Evolutionary conservation across 1,284 basidiomycete genomes (phyloP), one percentile per base, ranked within the genome.

Genomic region (Rhodotorula mucilaginosa): DNA sequence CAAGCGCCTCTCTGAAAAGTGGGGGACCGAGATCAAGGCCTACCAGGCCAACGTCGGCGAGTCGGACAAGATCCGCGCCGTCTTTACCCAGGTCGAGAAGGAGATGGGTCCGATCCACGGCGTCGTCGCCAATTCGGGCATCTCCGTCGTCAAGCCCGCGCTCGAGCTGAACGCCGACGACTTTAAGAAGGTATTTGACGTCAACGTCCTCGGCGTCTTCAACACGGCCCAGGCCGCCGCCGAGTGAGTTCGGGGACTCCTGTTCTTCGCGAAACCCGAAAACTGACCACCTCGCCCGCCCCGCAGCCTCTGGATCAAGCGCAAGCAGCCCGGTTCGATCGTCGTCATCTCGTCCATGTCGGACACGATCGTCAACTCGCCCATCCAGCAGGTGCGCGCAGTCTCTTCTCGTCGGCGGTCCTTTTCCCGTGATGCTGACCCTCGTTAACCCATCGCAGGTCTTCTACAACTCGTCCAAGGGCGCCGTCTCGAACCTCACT

Each of bases 401-500:
- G 34, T 39, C 39, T 39, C 34, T 34, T 34, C 34, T 34, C 34
- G 4, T 4, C 34, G 34, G 34, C 34, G 34, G 4, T 34, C 34
- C 34, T 34, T 4, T 34, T 34, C 7, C 34, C 34, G 34, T 34
- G 34, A 34, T 34, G 34, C 34, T 34, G 7, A 34, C 34, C 34
- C 34, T 7, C 7, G 5, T 3, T 12, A 18, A 2, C 1, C 18
- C 6, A 10, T 3, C 15, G 29, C 74, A 74, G 72, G 65, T 47
- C 68, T 68, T 74, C 71, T 70, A 76, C 67, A 88, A 79, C 77
- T 77, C 76, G 48, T 79, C 75, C 68, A 79, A 80, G 77, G 79
- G 77, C 48, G 88, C 87, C 3, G 87, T 87, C 0, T 85, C 85
- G 23, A 85, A 85, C 70, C 81, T 88, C 15, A 80, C 82, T 2